phyloP scores from a whole-genome alignment of 2,329 filamentous ascomycete genomes.

The Sporothrix dimorphospora region DNA sequence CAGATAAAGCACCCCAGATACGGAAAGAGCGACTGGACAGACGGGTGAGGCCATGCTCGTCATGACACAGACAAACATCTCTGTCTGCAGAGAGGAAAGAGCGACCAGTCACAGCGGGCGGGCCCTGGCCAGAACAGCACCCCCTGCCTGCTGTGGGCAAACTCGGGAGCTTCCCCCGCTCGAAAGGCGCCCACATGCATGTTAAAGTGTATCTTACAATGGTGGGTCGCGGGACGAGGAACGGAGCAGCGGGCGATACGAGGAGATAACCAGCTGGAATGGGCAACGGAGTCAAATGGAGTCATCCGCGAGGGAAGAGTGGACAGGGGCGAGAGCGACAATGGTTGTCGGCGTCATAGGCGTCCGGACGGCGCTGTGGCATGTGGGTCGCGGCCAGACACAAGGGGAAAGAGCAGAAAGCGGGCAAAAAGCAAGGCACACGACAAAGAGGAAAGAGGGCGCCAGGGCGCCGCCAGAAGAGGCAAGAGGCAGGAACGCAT shows the following conservation, averaged over 20 bases:
- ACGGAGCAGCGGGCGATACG: slow-evolving; percentile 10
- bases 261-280: slow-evolving; percentile 5
- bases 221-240: slow-evolving; percentile 20
- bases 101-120: slow-evolving; percentile 5
- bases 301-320: neutral
- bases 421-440: slow-evolving; percentile 13
- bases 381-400: neutral
- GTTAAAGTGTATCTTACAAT: slow-evolving; percentile 17
- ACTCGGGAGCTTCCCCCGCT: slow-evolving; percentile 23
- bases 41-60: neutral
- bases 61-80: slow-evolving; percentile 15
- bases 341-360: slow-evolving; percentile 7
- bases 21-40: neutral
- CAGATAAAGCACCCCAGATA: slow-evolving; percentile 17
- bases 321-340: no score
- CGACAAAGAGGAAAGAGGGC: neutral
- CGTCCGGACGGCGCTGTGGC: neutral
- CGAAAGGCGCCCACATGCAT: slow-evolving; percentile 20
- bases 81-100: slow-evolving; percentile 13
- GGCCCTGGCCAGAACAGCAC: slow-evolving; percentile 15
- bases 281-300: neutral
- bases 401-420: neutral
- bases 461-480: slow-evolving; percentile 3
- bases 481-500: slow-evolving; percentile 23
- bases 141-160: slow-evolving; percentile 24